Conservation (phyloP, 2,329 filamentous ascomycete genomes). For the Aureobasidium lini region DNA sequence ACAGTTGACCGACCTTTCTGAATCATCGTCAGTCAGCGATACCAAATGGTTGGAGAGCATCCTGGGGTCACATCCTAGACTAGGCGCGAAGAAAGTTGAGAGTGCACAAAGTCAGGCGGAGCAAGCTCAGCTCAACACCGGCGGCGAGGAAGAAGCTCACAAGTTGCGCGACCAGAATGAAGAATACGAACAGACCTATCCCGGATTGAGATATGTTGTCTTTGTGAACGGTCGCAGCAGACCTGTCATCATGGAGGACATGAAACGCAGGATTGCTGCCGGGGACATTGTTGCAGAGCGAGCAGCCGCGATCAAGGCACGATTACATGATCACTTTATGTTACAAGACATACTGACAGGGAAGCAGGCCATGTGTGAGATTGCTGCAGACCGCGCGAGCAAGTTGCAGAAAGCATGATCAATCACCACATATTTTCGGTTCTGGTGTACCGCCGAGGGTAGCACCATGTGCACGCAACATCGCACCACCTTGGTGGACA, state of each 20-base stretch:
- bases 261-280: conserved; percentile 64
- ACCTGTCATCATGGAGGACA: conserved; percentile 71
- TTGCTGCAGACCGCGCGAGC: conserved; percentile 68
- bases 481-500: background rate
- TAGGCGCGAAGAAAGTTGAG: conserved; percentile 75
- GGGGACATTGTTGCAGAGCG: conserved; percentile 62
- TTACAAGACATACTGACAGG: conserved; percentile 17
- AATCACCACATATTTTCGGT: background rate
- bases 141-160: conserved; percentile 45
- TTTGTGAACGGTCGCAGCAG: conserved; percentile 80
- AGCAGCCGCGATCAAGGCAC: conserved; percentile 64
- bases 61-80: conserved; percentile 71
- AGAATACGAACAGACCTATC: conserved; percentile 74
- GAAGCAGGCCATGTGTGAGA: conserved; percentile 80
- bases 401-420: conserved; percentile 44
- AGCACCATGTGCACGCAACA: background rate
- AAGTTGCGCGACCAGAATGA: conserved; percentile 58
- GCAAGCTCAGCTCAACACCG: conserved; percentile 63
- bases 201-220: conserved; percentile 78
- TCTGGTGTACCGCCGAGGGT: background rate
- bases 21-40: conserved; percentile 43
- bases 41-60: conserved; percentile 59
- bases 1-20: conserved; percentile 54
- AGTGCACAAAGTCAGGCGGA: conserved; percentile 74
- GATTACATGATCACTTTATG: conserved; percentile 20